These are phyloP conservation scores for Coprinopsis marcescibilis DNA, from an alignment of 768 basidiomycete species.

Conservation along the genomic window DNA sequence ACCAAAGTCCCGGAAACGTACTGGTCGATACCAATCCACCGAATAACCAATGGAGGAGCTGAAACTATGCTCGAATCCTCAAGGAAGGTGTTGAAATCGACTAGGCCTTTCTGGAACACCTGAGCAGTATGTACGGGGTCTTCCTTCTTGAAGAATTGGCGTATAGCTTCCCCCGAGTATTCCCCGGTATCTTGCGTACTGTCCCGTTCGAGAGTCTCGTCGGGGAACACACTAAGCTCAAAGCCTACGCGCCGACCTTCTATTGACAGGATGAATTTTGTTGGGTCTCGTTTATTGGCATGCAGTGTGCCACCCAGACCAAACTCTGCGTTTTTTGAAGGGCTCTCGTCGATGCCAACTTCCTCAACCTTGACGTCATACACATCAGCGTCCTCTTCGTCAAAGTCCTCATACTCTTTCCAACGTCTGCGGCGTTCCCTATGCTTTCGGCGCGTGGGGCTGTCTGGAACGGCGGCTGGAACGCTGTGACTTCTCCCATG, in stretches of 20 bases:
- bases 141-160: conserved; percentile 19
- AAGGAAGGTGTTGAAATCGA: conserved; percentile 64
- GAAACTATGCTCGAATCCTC: conserved; percentile 55
- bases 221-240: conserved; percentile 62
- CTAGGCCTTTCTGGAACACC: conserved; percentile 52
- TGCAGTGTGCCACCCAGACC: conserved; percentile 53
- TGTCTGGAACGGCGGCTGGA: conserved; percentile 46
- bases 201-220: conserved; percentile 14
- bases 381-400: conserved; percentile 17
- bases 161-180: conserved; percentile 18
- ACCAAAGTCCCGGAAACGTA: conserved; percentile 29
- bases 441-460: conserved; percentile 22
- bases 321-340: conserved; percentile 21
- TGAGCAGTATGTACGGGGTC: conserved; percentile 51
- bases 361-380: not conserved
- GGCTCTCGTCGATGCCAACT: conserved; percentile 7
- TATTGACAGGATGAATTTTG: conserved; percentile 58
- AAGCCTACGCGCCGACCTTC: conserved; percentile 59
- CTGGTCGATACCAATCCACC: conserved; percentile 59
- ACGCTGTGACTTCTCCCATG: conserved; percentile 51
- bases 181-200: conserved; percentile 19
- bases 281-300: conserved; percentile 53
- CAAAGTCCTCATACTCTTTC: conserved; percentile 28
- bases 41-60: conserved; percentile 64
- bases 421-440: conserved; percentile 20